Evolutionary conservation across 352 stramenopile species (phyloP), one percentile per base, ranked within the genome.

Genomic region (Globisporangium uncinulatum): DNA sequence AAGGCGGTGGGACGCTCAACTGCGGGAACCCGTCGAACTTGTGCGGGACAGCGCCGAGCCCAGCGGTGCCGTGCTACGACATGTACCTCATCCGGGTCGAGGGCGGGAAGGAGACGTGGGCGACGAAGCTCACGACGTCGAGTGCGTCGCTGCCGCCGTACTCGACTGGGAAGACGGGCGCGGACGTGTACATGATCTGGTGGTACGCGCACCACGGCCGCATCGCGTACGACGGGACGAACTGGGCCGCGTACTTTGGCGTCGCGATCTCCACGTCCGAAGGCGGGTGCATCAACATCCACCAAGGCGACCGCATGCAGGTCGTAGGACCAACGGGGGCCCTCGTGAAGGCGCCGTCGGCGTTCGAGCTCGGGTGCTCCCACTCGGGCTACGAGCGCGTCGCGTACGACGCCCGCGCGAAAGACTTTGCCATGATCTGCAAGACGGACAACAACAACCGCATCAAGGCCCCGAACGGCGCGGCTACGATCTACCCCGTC

Each of bases 361-460:
- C 73, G 39, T 86, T 86, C 44, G 71, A 79, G 54, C 81, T 71
- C 66, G 76, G 76, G 24, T 83, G 73, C 67, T 85, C 75, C 49
- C 72, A 85, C 69, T 85, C 72, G 2, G 72, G 54, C 17, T 85
- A 83, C 68, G 74, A 85, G 59, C 74, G 74, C 31, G 70, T 85
- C 59, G 70, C 74, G 54, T 85, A 78, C 58, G 74, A 82, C 61
- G 67, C 65, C 44, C 72, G 71, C 43, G 65, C 55, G 34, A 61
- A 74, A 15, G 56, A 71, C 39, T 84, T 76, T 53, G 74, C 71
- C 17, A 68, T 65, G 44, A 83, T 84, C 56, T 82, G 76, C 36
- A 86, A 83, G 70, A 86, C 76, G 29, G 76, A 86, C 73, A 83
- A 62, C 70, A 83, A 80, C 65, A 83, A 86, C 70, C 76, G 76